Conservation (phyloP, 2,329 filamentous ascomycete species). For the Colletotrichum sp. region DNA sequence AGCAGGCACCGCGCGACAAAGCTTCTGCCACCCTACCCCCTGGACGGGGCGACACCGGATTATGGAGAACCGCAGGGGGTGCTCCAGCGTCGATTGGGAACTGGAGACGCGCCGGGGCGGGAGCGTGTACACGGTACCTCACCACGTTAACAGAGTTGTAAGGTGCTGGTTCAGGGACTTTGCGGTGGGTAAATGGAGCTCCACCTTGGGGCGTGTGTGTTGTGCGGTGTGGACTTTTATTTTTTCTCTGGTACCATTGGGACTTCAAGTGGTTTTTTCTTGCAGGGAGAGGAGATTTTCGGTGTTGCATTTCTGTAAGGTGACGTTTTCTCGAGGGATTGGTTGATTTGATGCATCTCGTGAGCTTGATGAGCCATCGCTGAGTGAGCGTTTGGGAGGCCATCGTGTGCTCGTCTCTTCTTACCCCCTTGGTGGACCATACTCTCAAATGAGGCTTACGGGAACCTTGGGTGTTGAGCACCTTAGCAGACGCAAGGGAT, state of each 20-base stretch:
- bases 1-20: background rate
- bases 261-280: background rate
- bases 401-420: background rate
- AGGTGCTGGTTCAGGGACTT: constrained; percentile 15
- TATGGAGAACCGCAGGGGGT: constrained; percentile 20
- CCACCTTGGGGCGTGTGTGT: constrained; percentile 1
- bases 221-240: constrained; percentile 3
- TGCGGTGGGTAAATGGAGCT: background rate
- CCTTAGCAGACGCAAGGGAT: constrained; percentile 13
- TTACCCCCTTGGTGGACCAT: background rate
- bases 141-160: background rate
- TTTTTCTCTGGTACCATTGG: background rate
- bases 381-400: background rate
- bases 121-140: background rate
- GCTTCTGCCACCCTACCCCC: background rate
- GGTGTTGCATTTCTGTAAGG: background rate
- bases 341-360: background rate
- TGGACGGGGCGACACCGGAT: constrained; percentile 14
- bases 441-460: constrained; percentile 2
- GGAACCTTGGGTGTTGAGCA: background rate
- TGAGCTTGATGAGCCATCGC: background rate
- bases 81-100: background rate
- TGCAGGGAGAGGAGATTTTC: background rate
- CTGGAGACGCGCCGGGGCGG: background rate
- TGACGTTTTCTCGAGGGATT: background rate